phyloP scores from a whole-genome alignment of 225 moss, liverwort and hornwort species.

The Sphagnum tenellum region DNA sequence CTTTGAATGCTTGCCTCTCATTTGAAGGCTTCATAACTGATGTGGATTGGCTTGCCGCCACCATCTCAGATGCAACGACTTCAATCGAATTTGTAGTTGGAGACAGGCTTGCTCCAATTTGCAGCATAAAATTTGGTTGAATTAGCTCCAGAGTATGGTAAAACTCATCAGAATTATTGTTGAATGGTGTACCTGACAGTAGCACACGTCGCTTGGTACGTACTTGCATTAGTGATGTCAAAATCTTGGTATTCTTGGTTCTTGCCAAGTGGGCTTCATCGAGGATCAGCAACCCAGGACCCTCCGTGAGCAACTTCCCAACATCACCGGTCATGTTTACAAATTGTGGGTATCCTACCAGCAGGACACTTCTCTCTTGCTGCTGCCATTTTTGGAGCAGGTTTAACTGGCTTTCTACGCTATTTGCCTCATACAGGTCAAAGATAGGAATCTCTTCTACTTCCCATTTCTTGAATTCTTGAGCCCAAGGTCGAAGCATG shows the following conservation, averaged over 20 bases:
- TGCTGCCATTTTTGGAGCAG: slow-evolving; percentile 64
- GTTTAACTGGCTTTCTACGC: slow-evolving; percentile 18
- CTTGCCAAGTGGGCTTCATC: slow-evolving; percentile 87
- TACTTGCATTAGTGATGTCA: slow-evolving; percentile 55
- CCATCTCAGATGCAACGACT: slow-evolving; percentile 16
- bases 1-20: slow-evolving; percentile 41
- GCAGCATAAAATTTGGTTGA: slow-evolving; percentile 64
- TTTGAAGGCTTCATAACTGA: slow-evolving; percentile 5
- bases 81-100: slow-evolving; percentile 3
- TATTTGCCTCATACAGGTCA: slow-evolving; percentile 36
- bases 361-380: slow-evolving; percentile 52
- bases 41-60: slow-evolving; percentile 10
- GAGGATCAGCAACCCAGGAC: slow-evolving; percentile 63
- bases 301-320: slow-evolving; percentile 32
- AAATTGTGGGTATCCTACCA: slow-evolving; percentile 63
- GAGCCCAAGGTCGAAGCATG: slow-evolving; percentile 70
- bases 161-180: slow-evolving; percentile 91
- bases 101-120: slow-evolving; percentile 21
- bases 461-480: slow-evolving; percentile 64
- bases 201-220: slow-evolving; percentile 76
- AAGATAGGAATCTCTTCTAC: slow-evolving; percentile 51
- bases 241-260: slow-evolving; percentile 57
- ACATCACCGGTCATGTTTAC: slow-evolving; percentile 41
- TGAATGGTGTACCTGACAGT: slow-evolving; percentile 87
- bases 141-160: slow-evolving; percentile 74